These are phyloP conservation scores for Elsinoe fawcettii DNA, from an alignment of 2,329 filamentous ascomycete species.

Conservation along the genomic window DNA sequence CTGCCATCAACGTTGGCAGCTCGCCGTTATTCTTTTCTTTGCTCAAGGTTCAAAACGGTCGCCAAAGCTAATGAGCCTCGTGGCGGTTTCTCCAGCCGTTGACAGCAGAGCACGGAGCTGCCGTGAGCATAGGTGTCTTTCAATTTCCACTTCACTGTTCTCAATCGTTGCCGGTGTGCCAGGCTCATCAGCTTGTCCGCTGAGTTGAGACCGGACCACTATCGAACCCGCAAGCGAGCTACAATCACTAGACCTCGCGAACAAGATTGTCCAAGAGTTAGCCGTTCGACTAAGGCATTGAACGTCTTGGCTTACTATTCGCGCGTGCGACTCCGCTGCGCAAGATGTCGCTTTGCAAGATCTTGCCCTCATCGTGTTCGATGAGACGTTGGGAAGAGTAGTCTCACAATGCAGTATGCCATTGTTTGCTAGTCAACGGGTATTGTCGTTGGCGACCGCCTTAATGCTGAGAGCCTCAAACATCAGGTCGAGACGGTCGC, in stretches of 20 bases:
- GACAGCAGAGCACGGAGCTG: neutral
- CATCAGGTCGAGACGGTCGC: neutral
- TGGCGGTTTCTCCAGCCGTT: neutral
- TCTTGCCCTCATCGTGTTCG: too few species aligned
- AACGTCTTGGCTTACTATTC: neutral
- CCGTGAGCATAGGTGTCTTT: neutral
- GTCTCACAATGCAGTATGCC: neutral
- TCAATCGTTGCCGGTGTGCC: neutral
- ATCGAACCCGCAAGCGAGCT: neutral
- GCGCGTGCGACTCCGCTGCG: neutral
- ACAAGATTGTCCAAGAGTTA: too few species aligned
- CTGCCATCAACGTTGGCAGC: neutral
- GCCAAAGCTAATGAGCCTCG: constrained; percentile 1
- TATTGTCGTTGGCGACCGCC: neutral
- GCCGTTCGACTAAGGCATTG: too few species aligned
- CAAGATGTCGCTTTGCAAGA: too few species aligned
- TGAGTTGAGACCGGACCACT: neutral
- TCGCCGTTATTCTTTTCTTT: neutral
- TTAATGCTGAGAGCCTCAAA: neutral
- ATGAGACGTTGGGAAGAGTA: neutral
- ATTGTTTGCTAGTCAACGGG: neutral
- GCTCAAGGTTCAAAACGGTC: neutral
- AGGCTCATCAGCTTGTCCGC: neutral
- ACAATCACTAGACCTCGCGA: too few species aligned
- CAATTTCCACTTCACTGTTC: neutral